Percentiles rank a stretch among this genome's conserved stretches.
Conservation (phyloP, 1,139 yeast species). For the Blastobotrys petasosporus region DNA sequence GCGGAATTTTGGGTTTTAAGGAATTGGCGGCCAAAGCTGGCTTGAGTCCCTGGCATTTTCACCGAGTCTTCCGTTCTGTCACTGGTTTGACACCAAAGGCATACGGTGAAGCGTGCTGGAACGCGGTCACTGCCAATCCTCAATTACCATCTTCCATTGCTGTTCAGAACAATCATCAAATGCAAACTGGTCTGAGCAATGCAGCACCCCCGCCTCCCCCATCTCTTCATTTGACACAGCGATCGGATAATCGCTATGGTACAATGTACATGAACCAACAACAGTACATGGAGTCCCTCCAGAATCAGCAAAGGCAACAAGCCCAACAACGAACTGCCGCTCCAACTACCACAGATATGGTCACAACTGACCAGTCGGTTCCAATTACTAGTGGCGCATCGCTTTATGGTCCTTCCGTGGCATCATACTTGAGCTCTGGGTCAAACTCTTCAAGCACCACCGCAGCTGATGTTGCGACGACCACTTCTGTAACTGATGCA, state of each 20-base stretch:
- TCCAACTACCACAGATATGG: not conserved
- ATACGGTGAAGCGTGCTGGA: constrained; percentile 84
- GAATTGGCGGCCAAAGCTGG: constrained; percentile 82
- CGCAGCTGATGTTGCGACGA: too few species aligned
- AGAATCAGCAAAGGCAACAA: too few species aligned
- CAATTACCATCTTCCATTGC: constrained; percentile 16
- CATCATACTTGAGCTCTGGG: too few species aligned
- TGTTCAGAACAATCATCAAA: constrained; percentile 4
- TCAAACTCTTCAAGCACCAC: too few species aligned
- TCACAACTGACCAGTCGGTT: too few species aligned
- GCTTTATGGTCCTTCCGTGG: too few species aligned
- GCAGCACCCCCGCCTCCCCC: not conserved
- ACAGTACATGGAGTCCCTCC: too few species aligned
- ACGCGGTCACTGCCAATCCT: constrained; percentile 42
- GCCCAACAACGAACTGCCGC: not conserved
- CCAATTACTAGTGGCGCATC: too few species aligned
- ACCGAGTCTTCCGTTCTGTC: constrained; percentile 77
- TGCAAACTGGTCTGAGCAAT: not conserved
- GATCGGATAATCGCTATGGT: not conserved
- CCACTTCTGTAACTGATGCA: too few species aligned
- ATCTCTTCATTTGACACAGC: not conserved
- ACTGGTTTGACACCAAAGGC: constrained; percentile 85
- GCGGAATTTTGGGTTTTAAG: constrained; percentile 83
- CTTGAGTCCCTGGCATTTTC: constrained; percentile 91
- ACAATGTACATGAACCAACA: too few species aligned